Percentiles rank a stretch among this genome's conserved stretches.
phyloP scores from a whole-genome alignment of 2,329 filamentous ascomycete genomes.

The Trichophyton equinum region DNA sequence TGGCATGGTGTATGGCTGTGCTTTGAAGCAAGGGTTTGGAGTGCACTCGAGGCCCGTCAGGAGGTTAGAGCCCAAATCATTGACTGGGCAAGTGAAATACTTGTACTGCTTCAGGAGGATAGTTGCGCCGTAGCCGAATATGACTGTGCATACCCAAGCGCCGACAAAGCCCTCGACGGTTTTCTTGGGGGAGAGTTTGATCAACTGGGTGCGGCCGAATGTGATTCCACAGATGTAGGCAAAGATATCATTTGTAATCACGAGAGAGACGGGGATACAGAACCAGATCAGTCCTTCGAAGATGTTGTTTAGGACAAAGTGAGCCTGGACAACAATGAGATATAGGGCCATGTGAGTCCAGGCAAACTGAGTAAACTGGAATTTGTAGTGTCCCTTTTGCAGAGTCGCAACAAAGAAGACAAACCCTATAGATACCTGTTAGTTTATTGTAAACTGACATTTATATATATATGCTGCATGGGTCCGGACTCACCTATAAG shows the following conservation, averaged over 20 bases:
- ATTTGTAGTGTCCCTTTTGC: slow-evolving; percentile 90
- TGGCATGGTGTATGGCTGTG: slow-evolving; percentile 61
- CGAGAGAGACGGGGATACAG: slow-evolving; percentile 84
- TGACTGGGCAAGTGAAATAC: slow-evolving; percentile 97
- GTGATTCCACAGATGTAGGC: slow-evolving; percentile 96
- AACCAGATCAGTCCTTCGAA: slow-evolving; percentile 99
- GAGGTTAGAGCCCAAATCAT: slow-evolving; percentile 86
- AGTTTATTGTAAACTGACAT: not conserved
- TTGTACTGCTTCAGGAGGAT: slow-evolving; percentile 79
- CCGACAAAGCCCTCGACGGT: slow-evolving; percentile 95
- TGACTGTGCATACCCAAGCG: slow-evolving; percentile 87
- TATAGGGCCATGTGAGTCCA: slow-evolving; percentile 99
- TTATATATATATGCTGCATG: not conserved
- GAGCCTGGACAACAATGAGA: slow-evolving; percentile 91
- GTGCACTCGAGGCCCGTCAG: slow-evolving; percentile 82
- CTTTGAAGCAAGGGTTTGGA: slow-evolving; percentile 81
- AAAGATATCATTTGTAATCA: slow-evolving; percentile 98
- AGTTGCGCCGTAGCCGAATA: slow-evolving; percentile 71
- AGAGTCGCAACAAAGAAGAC: slow-evolving; percentile 95
- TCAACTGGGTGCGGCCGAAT: slow-evolving; percentile 89
- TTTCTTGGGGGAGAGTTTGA: slow-evolving; percentile 97
- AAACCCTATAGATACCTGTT: slow-evolving; percentile 52
- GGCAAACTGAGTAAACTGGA: slow-evolving; percentile 97
- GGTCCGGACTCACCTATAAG: slow-evolving; percentile 60
- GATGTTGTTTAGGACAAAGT: slow-evolving; percentile 99